These are phyloP conservation scores for Fraxinus velutina DNA, from an alignment of 305 asterid species.

Conservation along the genomic window DNA sequence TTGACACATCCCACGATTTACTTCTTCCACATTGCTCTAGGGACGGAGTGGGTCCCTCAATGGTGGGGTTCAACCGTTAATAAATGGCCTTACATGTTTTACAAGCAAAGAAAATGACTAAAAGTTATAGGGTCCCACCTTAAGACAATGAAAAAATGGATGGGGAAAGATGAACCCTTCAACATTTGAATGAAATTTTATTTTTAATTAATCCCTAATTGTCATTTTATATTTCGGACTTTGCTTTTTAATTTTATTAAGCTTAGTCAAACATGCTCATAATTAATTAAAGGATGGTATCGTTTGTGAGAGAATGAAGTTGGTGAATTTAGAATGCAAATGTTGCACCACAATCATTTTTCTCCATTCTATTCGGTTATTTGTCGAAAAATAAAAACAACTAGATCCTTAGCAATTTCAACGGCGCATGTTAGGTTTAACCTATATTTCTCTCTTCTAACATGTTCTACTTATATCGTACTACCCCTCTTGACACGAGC, in stretches of 20 bases:
- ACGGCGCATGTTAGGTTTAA: no score
- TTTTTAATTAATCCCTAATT: background rate
- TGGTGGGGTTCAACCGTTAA: no score
- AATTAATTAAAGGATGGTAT: background rate
- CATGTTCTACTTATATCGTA: background rate
- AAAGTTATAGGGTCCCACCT: background rate
- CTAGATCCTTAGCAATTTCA: no score
- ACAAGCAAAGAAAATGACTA: background rate
- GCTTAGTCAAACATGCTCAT: background rate
- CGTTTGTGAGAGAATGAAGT: slow-evolving; percentile 16
- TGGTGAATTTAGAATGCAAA: slow-evolving; percentile 9
- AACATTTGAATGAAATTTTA: slow-evolving; percentile 16
- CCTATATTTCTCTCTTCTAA: background rate
- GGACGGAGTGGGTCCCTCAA: no score
- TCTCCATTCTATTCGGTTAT: background rate
- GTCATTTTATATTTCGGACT: slow-evolving; percentile 14
- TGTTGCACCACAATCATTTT: slow-evolving; percentile 7
- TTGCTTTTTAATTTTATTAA: background rate
- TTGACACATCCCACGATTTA: no score
- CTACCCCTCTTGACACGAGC: background rate
- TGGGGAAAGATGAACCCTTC: background rate
- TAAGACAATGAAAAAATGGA: background rate
- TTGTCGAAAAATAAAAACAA: background rate
- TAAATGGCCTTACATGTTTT: background rate
- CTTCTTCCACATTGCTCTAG: no score